Evolutionary conservation across 805 yeast genomes (phyloP), one percentile per base, ranked within the genome.

Genomic region (Wickerhamiella spandovensis): DNA sequence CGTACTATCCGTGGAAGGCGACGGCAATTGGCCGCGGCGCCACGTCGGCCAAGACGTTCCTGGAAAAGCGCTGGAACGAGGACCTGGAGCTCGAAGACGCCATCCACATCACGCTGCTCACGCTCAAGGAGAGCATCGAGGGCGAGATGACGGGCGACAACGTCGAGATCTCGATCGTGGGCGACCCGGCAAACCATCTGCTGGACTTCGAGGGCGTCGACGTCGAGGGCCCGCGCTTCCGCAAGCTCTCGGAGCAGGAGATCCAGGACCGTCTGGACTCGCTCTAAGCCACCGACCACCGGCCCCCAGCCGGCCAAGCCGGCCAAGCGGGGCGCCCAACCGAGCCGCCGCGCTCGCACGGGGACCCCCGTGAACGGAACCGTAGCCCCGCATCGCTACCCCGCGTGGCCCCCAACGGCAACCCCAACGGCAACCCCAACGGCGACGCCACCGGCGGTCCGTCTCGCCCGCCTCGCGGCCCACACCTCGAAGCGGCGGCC

Each of bases 1-100:
- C 96, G 41, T 92, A 83, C 67, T 92, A 86, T 75, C 97, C 99
- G 9, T 92, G 99, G 99, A 92, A 90, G 69, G 98, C 98, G 38
- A 90, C 98, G 3, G 97, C 98, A 22, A 92, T 92, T 60, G 99
- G 99, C 56, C 89, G 88, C 64, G 95, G 96, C 23, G 81, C 96
- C 3, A 79, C 80, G 43, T 86, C 95, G n/a, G 98, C 97, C 35
- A 92, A 94, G 72, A 90, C 97, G 1, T 92, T 92, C 61, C 71
- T 92, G 63, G 99, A 92, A 67, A 92, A 92, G 71, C 81, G 99
- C 70, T 92, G 97, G 97, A 90, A 89, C 64, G 95, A 88, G 57
- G 95, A 92, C 67, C 73, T 92, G 64, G 98, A 92, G 70, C 74
- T 92, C 55, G 99, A 92, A 70, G 99, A 92, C 66, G 99, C 97